These are phyloP conservation scores for Ceratobasidium sp. DNA, from an alignment of 1,284 basidiomycete species.

Conservation along the genomic window DNA sequence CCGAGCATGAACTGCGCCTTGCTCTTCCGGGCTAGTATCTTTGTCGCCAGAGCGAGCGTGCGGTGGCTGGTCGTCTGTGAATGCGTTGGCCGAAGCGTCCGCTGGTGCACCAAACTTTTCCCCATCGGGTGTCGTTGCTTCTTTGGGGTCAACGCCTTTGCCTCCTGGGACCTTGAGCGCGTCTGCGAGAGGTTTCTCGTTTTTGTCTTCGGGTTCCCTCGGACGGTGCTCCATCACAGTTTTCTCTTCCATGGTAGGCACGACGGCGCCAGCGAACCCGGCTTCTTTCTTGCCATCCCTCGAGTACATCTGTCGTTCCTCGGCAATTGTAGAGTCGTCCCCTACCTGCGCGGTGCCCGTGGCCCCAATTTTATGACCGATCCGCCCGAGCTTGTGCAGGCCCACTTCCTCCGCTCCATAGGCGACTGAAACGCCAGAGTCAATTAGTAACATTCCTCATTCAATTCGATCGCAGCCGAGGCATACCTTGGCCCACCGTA, in stretches of 20 bases:
- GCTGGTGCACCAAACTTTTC: slow-evolving; percentile 66
- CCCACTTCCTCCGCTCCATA: slow-evolving; percentile 47
- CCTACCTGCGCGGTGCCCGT: slow-evolving; percentile 50
- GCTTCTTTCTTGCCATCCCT: slow-evolving; percentile 66
- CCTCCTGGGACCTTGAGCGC: slow-evolving; percentile 50
- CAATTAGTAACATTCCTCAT: background rate
- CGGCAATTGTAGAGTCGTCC: slow-evolving; percentile 60
- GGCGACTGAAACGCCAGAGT: slow-evolving; percentile 13
- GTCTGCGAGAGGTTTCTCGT: slow-evolving; percentile 59
- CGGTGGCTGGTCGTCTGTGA: slow-evolving; percentile 64
- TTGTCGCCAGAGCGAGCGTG: slow-evolving; percentile 61
- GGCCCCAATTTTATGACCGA: slow-evolving; percentile 26
- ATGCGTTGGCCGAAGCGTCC: slow-evolving; percentile 62
- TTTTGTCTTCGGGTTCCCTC: slow-evolving; percentile 53
- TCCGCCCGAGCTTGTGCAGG: slow-evolving; percentile 50
- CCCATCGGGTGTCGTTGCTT: slow-evolving; percentile 53
- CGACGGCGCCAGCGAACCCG: slow-evolving; percentile 74
- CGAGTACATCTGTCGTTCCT: slow-evolving; percentile 69
- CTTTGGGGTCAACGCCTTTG: slow-evolving; percentile 54
- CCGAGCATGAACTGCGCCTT: slow-evolving; percentile 65
- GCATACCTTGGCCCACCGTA: slow-evolving; percentile 66
- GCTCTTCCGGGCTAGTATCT: slow-evolving; percentile 68
- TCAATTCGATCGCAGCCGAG: background rate
- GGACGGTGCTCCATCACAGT: slow-evolving; percentile 64
- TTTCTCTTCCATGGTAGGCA: slow-evolving; percentile 82